These are phyloP conservation scores for Fraxinus ornus DNA, from an alignment of 305 asterid genomes.

Conservation along the genomic window DNA sequence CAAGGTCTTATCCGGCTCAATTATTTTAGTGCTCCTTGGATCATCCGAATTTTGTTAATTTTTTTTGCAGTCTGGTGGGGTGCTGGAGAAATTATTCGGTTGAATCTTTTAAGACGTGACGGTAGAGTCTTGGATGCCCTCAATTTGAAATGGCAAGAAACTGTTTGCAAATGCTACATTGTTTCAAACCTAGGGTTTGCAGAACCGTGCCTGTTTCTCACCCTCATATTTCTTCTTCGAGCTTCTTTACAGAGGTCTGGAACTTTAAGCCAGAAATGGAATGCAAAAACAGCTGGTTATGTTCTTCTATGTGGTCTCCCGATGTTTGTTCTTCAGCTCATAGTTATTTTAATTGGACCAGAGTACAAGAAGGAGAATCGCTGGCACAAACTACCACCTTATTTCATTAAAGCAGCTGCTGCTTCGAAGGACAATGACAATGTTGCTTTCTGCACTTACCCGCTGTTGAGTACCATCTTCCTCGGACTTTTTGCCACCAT, in stretches of 20 bases:
- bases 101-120: slow-evolving; percentile 56
- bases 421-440: slow-evolving; percentile 26
- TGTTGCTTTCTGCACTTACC: slow-evolving; percentile 68
- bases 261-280: slow-evolving; percentile 63
- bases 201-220: slow-evolving; percentile 78
- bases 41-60: slow-evolving; percentile 55
- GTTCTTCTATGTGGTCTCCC: slow-evolving; percentile 70
- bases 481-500: slow-evolving; percentile 62
- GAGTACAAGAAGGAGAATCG: slow-evolving; percentile 33
- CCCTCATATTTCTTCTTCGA: slow-evolving; percentile 72
- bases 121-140: slow-evolving; percentile 60
- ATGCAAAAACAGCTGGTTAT: slow-evolving; percentile 55
- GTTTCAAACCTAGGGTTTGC: slow-evolving; percentile 85
- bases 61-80: slow-evolving; percentile 79
- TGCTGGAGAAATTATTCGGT: slow-evolving; percentile 67
- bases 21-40: slow-evolving; percentile 86
- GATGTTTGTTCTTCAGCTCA: slow-evolving; percentile 62
- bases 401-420: slow-evolving; percentile 50
- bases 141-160: slow-evolving; percentile 64
- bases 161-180: slow-evolving; percentile 76
- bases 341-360: slow-evolving; percentile 63
- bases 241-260: slow-evolving; percentile 76
- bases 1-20: slow-evolving; percentile 54
- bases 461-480: slow-evolving; percentile 60
- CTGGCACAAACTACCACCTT: slow-evolving; percentile 47